These are phyloP conservation scores for Ceratobasidium sp. DNA, from an alignment of 1,284 basidiomycete genomes.

Conservation along the genomic window DNA sequence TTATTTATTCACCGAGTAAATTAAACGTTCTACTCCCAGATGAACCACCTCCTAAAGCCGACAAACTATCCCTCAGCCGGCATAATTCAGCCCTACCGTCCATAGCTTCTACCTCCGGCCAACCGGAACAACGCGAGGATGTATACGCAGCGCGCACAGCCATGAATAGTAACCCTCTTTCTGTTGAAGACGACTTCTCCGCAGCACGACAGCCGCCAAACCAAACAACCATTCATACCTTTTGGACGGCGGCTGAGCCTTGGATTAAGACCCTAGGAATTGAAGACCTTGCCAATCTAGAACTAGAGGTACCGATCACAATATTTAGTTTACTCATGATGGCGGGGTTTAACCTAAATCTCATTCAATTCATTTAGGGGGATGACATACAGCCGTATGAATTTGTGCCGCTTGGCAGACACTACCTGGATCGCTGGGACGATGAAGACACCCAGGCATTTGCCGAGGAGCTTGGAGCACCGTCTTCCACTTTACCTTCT, in stretches of 20 bases:
- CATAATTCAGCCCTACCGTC: constrained; percentile 26
- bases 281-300: constrained; percentile 43
- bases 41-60: constrained; percentile 20
- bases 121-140: constrained; percentile 25
- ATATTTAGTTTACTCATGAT: neutral
- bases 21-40: neutral
- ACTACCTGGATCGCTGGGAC: constrained; percentile 43
- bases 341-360: neutral
- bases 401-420: constrained; percentile 39
- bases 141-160: constrained; percentile 34
- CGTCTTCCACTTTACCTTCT: constrained; percentile 18
- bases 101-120: constrained; percentile 13
- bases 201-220: constrained; percentile 38
- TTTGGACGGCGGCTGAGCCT: constrained; percentile 44
- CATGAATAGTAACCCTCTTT: constrained; percentile 34
- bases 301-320: constrained; percentile 40
- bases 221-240: constrained; percentile 40
- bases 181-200: constrained; percentile 34
- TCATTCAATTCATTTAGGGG: constrained; percentile 28
- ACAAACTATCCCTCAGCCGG: constrained; percentile 17
- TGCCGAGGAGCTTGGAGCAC: constrained; percentile 36
- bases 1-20: neutral
- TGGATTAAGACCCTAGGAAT: constrained; percentile 43
- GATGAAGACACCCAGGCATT: constrained; percentile 40
- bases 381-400: constrained; percentile 41